Evolutionary conservation across 2,329 filamentous ascomycete genomes (phyloP).

Genomic region (Teratosphaeria nubilosa): DNA sequence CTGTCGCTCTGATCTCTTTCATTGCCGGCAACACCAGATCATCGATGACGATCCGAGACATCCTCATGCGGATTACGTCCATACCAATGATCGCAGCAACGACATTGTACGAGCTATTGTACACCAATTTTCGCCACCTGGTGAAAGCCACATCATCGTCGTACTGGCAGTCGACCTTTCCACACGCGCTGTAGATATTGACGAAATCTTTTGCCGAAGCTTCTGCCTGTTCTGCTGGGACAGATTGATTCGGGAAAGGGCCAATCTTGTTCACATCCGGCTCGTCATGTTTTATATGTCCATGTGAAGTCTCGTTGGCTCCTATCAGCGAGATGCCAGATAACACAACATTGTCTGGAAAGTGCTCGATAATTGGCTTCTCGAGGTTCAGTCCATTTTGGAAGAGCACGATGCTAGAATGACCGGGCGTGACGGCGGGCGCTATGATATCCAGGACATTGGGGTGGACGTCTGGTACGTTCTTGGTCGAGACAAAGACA

Average conservation of each 20-base stretch:
- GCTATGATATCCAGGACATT: constrained; percentile 39
- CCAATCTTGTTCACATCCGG: constrained; percentile 43
- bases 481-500: constrained; percentile 50
- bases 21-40: constrained; percentile 44
- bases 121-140: constrained; percentile 44
- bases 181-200: constrained; percentile 36
- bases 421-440: constrained; percentile 41
- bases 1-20: constrained; percentile 42
- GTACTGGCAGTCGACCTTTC: constrained; percentile 34
- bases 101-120: constrained; percentile 43
- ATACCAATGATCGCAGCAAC: constrained; percentile 43
- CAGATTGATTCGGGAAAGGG: constrained; percentile 34
- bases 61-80: constrained; percentile 42
- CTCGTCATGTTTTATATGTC: constrained; percentile 44
- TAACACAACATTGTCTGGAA: constrained; percentile 44
- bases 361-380: constrained; percentile 39
- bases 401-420: constrained; percentile 46
- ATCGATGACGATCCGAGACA: constrained; percentile 36
- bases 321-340: constrained; percentile 46
- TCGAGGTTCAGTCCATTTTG: constrained; percentile 59
- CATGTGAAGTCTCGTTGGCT: constrained; percentile 38
- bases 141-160: constrained; percentile 34
- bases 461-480: constrained; percentile 44
- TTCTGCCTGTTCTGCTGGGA: constrained; percentile 25
- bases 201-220: constrained; percentile 32